A percentile compares a stretch with the other conserved stretches of the same genome.
Evolutionary conservation across 371 early-diverging fungal species (phyloP).

Genomic region (Mortierella sp.): DNA sequence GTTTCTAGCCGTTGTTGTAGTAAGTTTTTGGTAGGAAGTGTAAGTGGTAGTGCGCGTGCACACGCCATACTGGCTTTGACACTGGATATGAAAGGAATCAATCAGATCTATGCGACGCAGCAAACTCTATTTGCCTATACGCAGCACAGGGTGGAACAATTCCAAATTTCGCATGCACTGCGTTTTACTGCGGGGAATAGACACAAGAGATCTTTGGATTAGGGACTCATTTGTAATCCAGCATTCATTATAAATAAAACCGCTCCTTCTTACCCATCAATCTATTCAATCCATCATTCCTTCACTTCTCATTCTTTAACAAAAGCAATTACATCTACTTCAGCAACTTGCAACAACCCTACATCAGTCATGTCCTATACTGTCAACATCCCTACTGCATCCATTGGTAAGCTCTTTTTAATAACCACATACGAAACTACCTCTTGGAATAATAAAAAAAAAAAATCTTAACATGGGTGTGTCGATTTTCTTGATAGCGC

Average conservation of each 20-base stretch:
- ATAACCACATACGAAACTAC: background rate
- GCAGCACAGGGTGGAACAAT: too few relatives aligned
- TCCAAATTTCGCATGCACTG: too few relatives aligned
- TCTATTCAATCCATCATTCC: background rate
- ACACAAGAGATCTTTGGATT: background rate
- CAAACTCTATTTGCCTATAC: conserved; percentile 3
- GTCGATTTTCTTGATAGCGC: conserved; percentile 18
- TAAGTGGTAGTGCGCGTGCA: too few relatives aligned
- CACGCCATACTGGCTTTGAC: too few relatives aligned
- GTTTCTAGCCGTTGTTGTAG: background rate
- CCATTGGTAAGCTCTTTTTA: conserved; percentile 26
- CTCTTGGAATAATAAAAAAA: background rate
- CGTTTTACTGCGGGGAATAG: conserved; percentile 1
- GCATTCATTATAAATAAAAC: background rate
- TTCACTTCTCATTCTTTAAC: background rate
- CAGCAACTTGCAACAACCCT: background rate
- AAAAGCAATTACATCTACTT: background rate
- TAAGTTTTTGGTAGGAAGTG: background rate
- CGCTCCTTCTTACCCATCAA: background rate
- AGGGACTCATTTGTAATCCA: background rate
- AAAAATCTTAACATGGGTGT: background rate
- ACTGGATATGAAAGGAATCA: background rate
- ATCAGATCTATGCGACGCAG: background rate
- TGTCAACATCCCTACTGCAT: conserved; percentile 26
- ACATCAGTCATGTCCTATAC: conserved; percentile 30